Conservation (phyloP, 2,329 filamentous ascomycete species). For the Zalaria sp. region DNA sequence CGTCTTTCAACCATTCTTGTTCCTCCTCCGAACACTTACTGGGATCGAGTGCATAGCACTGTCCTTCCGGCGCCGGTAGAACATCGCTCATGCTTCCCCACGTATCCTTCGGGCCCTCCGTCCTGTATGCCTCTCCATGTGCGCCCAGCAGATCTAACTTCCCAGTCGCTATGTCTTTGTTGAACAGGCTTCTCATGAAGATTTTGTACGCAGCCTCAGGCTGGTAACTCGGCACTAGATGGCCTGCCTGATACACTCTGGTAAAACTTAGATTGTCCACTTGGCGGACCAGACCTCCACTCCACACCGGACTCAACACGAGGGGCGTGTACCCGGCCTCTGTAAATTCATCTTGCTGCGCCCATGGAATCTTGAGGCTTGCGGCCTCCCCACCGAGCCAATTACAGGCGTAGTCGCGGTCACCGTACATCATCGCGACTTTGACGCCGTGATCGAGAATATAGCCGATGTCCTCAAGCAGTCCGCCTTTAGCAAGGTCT, state of each 20-base stretch:
- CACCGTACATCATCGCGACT: conserved; percentile 58
- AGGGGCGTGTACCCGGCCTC: conserved; percentile 32
- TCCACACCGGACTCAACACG: conserved; percentile 12
- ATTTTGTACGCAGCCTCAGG: conserved; percentile 23
- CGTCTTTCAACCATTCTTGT: conserved; percentile 13
- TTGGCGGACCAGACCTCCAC: conserved; percentile 18
- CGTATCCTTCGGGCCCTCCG: conserved; percentile 12
- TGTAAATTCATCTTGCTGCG: conserved; percentile 28
- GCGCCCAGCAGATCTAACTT: conserved; percentile 6
- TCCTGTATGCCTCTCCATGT: conserved; percentile 9
- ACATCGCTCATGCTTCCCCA: conserved; percentile 19
- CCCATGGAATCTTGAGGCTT: conserved; percentile 35
- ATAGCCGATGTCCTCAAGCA: conserved; percentile 23
- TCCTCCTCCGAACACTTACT: conserved; percentile 14
- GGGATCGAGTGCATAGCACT: conserved; percentile 13
- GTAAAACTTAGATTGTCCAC: conserved; percentile 27
- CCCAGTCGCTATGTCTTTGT: conserved; percentile 21
- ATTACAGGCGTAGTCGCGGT: conserved; percentile 43
- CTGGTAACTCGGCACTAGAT: conserved; percentile 26
- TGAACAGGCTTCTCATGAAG: conserved; percentile 21
- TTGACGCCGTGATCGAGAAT: conserved; percentile 31
- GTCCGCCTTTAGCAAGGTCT: conserved; percentile 26
- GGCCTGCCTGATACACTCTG: conserved; percentile 36
- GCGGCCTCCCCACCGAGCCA: conserved; percentile 43
- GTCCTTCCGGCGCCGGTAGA: conserved; percentile 10